Evolutionary conservation across 805 yeast species (phyloP).

Genomic region (Clavispora santaluciae): DNA sequence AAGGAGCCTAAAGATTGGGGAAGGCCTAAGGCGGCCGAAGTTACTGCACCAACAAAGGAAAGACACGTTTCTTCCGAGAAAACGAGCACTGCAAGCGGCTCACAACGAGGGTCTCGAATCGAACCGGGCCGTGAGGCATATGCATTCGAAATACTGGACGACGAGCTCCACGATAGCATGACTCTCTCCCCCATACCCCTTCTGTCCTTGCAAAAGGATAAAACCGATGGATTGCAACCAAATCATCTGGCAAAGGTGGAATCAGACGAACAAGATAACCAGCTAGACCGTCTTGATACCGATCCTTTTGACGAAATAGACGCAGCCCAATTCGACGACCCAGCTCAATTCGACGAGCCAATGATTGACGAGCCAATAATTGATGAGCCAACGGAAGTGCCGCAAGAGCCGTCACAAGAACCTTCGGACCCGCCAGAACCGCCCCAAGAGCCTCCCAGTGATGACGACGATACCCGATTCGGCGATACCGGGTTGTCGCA

Average conservation of each 20-base stretch:
- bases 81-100: neutral
- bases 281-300: neutral
- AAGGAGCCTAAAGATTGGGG: no score
- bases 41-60: neutral
- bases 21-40: neutral
- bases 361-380: no score
- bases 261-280: no score
- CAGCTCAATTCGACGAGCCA: no score
- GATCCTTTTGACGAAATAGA: neutral
- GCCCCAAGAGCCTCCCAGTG: neutral
- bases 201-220: neutral
- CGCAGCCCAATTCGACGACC: neutral
- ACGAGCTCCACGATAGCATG: neutral
- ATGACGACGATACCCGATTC: neutral
- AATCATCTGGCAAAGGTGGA: neutral
- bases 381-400: no score
- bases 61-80: neutral
- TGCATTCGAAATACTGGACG: neutral
- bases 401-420: no score
- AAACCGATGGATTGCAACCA: neutral
- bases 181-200: conserved; percentile 2
- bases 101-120: no score
- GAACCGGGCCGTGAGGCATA: neutral
- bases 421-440: neutral
- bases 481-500: neutral